Percentiles rank a stretch among this genome's conserved stretches.
Conservation (phyloP, 1,284 basidiomycete genomes). For the Volvariella surrecta region DNA sequence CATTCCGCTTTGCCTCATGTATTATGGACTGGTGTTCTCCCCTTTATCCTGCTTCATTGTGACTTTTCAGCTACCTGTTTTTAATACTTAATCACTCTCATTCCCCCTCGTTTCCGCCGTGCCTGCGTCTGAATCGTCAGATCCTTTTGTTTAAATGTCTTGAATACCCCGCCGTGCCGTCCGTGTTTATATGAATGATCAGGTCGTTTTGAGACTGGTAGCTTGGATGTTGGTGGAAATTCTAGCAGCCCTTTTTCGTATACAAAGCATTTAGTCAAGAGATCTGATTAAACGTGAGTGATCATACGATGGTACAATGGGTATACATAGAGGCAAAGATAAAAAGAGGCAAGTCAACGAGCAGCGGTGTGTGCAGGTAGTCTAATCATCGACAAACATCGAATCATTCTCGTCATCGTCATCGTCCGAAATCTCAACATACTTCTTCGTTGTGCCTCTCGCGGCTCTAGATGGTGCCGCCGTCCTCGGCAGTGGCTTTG, state of each 20-base stretch:
- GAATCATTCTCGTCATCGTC: constrained; percentile 28
- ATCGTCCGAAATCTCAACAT: constrained; percentile 45
- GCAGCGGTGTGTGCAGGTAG: not conserved
- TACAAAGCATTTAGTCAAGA: too few species aligned
- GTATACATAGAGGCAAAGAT: too few species aligned
- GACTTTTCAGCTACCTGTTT: not conserved
- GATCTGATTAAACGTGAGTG: too few species aligned
- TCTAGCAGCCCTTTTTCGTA: too few species aligned
- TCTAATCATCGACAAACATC: constrained; percentile 31
- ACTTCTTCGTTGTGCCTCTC: constrained; percentile 34
- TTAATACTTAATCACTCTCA: constrained; percentile 1
- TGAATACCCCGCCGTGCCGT: too few species aligned
- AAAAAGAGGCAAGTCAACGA: constrained; percentile 1
- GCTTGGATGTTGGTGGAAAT: too few species aligned
- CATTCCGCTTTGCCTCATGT: not conserved
- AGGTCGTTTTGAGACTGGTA: too few species aligned
- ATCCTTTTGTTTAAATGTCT: too few species aligned
- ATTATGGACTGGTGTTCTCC: not conserved
- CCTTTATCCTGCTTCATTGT: constrained; percentile 1
- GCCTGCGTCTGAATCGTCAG: too few species aligned
- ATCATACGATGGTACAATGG: too few species aligned
- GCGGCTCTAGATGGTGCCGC: constrained; percentile 24
- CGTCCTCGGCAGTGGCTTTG: constrained; percentile 18
- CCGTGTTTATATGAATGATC: too few species aligned
- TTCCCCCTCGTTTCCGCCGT: too few species aligned